phyloP scores from a whole-genome alignment of 306 rosid species.

The Trifolium subterraneum region DNA sequence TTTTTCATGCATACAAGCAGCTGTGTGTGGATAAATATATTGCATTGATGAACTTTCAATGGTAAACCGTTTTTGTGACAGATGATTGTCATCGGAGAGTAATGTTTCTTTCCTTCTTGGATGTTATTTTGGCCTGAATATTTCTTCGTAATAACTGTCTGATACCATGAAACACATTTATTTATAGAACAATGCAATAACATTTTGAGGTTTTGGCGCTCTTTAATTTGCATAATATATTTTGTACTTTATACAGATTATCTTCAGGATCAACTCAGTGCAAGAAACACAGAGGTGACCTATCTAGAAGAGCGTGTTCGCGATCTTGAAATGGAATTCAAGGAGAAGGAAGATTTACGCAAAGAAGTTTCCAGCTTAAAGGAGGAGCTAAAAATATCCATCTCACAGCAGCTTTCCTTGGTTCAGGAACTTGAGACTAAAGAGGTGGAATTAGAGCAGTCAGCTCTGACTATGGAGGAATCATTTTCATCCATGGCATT shows the following conservation, averaged over 20 bases:
- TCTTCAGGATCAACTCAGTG: constrained; percentile 81
- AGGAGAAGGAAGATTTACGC: constrained; percentile 58
- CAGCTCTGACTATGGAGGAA: constrained; percentile 64
- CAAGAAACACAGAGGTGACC: constrained; percentile 65
- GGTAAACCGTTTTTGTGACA: constrained; percentile 21
- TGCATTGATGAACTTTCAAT: constrained; percentile 31
- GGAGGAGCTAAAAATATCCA: constrained; percentile 63
- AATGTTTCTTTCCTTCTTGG: neutral
- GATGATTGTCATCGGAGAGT: constrained; percentile 12
- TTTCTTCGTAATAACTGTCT: neutral
- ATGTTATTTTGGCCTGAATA: constrained; percentile 26
- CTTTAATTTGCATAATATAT: constrained; percentile 34
- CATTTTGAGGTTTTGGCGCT: constrained; percentile 10
- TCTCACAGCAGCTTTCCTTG: constrained; percentile 60
- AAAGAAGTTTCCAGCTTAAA: constrained; percentile 58
- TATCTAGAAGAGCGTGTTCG: constrained; percentile 57
- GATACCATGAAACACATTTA: constrained; percentile 29
- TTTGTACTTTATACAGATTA: constrained; percentile 66
- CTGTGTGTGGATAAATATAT: constrained; percentile 1
- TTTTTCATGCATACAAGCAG: constrained; percentile 8
- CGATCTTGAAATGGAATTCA: constrained; percentile 63
- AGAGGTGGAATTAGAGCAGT: constrained; percentile 64
- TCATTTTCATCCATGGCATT: constrained; percentile 69
- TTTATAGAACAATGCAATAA: constrained; percentile 17
- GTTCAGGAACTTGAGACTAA: constrained; percentile 62